Percentiles rank a stretch among this genome's conserved stretches.
Evolutionary conservation across 805 yeast species (phyloP).

Genomic region (Starmera quercuum): DNA sequence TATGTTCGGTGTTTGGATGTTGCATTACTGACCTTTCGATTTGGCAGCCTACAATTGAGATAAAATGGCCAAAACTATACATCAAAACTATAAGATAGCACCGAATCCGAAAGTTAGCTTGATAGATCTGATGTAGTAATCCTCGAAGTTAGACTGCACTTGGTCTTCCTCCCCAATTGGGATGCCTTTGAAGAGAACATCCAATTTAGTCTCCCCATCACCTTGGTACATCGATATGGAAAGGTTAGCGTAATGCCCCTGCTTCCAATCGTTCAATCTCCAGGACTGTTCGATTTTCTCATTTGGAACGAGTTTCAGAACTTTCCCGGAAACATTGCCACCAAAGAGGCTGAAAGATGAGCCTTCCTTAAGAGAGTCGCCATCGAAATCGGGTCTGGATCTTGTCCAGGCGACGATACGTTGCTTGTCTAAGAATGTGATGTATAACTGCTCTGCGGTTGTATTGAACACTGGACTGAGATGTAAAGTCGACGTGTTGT

Average conservation of each 20-base stretch:
- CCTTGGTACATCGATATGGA: slow-evolving; percentile 66
- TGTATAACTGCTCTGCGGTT: slow-evolving; percentile 76
- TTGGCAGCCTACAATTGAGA: too few relatives aligned
- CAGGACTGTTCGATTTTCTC: slow-evolving; percentile 65
- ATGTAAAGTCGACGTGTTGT: slow-evolving; percentile 75
- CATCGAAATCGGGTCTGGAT: slow-evolving; percentile 49
- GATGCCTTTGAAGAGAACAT: slow-evolving; percentile 75
- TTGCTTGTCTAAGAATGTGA: slow-evolving; percentile 67
- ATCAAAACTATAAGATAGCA: slow-evolving; percentile 78
- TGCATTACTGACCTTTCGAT: too few relatives aligned
- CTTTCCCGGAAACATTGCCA: slow-evolving; percentile 74
- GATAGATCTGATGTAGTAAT: slow-evolving; percentile 82
- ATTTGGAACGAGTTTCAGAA: slow-evolving; percentile 50
- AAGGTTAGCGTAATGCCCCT: slow-evolving; percentile 71
- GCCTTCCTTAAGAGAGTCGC: slow-evolving; percentile 39
- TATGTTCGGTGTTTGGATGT: too few relatives aligned
- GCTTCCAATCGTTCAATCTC: slow-evolving; percentile 87
- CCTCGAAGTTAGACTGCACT: slow-evolving; percentile 78
- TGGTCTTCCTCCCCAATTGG: slow-evolving; percentile 94
- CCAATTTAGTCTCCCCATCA: slow-evolving; percentile 74
- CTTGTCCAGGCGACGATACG: slow-evolving; percentile 91
- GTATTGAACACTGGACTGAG: slow-evolving; percentile 79
- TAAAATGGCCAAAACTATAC: too few relatives aligned
- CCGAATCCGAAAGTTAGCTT: slow-evolving; percentile 94
- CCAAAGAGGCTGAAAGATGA: slow-evolving; percentile 70